phyloP scores from a whole-genome alignment of 2,329 filamentous ascomycete genomes.

The Aulographum hederae region DNA sequence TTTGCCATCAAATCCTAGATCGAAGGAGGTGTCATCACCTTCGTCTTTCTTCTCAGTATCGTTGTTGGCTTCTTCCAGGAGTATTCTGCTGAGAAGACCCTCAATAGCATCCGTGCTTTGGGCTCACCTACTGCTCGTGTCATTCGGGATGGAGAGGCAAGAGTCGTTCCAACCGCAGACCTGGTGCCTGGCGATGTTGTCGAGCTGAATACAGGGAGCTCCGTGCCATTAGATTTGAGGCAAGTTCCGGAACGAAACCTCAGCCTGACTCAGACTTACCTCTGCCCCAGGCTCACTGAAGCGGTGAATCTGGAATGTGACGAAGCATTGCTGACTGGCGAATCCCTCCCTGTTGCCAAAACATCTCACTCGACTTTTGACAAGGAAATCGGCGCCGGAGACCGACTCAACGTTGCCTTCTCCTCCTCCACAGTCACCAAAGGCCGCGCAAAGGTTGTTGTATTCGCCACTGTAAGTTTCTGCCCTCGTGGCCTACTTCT shows the following conservation, averaged over 20 bases:
- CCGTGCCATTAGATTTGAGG: constrained; percentile 45
- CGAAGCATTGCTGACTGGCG: constrained; percentile 2
- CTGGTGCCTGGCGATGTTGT: constrained; percentile 51
- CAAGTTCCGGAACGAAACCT: too few species aligned
- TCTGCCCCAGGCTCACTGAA: constrained; percentile 15
- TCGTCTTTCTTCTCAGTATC: constrained; percentile 26
- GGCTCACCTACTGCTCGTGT: constrained; percentile 25
- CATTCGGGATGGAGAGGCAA: constrained; percentile 34
- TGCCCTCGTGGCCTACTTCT: too few species aligned
- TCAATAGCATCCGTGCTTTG: constrained; percentile 27
- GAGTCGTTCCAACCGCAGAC: constrained; percentile 33
- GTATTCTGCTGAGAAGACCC: constrained; percentile 29
- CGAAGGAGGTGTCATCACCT: constrained; percentile 27
- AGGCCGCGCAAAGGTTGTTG: constrained; percentile 42
- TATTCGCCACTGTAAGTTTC: constrained; percentile 39
- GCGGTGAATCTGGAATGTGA: constrained; percentile 8
- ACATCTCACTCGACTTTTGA: constrained; percentile 10
- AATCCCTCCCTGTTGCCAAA: constrained; percentile 9
- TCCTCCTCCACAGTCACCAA: constrained; percentile 45
- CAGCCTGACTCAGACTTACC: not conserved
- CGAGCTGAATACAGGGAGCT: constrained; percentile 43
- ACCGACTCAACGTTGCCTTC: constrained; percentile 45
- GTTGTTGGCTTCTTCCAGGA: constrained; percentile 27
- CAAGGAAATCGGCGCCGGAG: constrained; percentile 36
- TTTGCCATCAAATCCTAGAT: constrained; percentile 28